Evolutionary conservation across 208 protist genomes (phyloP).

Genomic region (Leishmania arabica): DNA sequence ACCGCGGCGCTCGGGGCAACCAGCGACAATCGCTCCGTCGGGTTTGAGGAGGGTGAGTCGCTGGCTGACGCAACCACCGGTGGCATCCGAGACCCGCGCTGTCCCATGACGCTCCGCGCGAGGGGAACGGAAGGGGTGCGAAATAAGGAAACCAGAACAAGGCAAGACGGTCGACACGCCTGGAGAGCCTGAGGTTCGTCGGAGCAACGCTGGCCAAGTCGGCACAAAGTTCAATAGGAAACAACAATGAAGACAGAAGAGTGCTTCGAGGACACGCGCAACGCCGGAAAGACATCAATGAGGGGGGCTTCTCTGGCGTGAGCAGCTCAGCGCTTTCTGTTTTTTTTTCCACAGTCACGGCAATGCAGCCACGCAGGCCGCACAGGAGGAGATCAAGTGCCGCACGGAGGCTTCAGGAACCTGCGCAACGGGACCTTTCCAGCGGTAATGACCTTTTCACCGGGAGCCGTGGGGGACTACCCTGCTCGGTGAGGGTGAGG

Average conservation of each 20-base stretch:
- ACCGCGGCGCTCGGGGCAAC: conserved; percentile 67
- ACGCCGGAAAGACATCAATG: background rate
- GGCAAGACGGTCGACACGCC: too few species aligned
- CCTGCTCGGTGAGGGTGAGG: background rate
- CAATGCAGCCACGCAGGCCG: background rate
- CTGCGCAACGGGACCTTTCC: background rate
- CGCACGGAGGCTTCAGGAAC: background rate
- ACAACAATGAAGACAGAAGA: background rate
- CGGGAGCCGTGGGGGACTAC: background rate
- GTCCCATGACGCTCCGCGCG: conserved; percentile 11
- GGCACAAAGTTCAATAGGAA: conserved; percentile 1
- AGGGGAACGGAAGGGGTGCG: background rate
- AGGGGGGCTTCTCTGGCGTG: background rate
- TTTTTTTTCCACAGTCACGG: background rate
- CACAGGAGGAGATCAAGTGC: background rate
- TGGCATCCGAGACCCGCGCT: conserved; percentile 15
- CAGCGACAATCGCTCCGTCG: conserved; percentile 47
- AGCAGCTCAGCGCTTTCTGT: background rate
- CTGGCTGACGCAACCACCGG: background rate
- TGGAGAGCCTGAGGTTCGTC: background rate
- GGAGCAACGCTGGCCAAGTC: background rate
- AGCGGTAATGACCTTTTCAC: background rate
- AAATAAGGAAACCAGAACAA: background rate
- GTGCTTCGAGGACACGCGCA: background rate
- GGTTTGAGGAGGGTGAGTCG: conserved; percentile 8